Evolutionary conservation across 805 yeast genomes (phyloP).

Genomic region (Wickerhamomyces sydowiorum): DNA sequence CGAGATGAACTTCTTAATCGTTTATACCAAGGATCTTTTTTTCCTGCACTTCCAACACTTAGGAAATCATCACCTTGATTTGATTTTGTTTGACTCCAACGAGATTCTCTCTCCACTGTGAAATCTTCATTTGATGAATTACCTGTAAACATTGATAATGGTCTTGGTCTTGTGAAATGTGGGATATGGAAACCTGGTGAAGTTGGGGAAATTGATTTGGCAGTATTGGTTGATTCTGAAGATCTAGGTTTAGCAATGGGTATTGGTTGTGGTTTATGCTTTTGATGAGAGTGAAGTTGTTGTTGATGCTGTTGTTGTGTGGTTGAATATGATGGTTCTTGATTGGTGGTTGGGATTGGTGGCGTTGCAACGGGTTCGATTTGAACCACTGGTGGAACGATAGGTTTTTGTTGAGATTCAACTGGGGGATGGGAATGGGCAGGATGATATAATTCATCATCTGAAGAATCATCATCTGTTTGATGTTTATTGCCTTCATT

Average conservation of each 20-base stretch:
- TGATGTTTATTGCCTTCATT: background rate
- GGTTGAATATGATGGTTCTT: no score
- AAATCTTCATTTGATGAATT: background rate
- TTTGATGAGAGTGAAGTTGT: background rate
- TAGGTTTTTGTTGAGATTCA: background rate
- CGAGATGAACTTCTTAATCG: conserved; percentile 35
- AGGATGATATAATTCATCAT: background rate
- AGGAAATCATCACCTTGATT: conserved; percentile 6
- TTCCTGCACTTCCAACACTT: conserved; percentile 18
- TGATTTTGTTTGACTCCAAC: conserved; percentile 17
- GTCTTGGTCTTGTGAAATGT: conserved; percentile 6
- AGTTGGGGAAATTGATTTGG: background rate
- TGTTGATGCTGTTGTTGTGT: background rate
- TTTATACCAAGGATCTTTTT: conserved; percentile 40
- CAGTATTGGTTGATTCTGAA: background rate
- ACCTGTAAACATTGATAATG: conserved; percentile 20
- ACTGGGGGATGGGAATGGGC: background rate
- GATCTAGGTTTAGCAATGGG: background rate
- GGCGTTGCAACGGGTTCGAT: no score
- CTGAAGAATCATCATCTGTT: background rate
- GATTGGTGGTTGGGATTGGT: no score
- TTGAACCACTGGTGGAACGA: no score
- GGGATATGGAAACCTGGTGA: background rate
- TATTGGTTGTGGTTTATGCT: background rate
- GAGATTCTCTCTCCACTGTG: conserved; percentile 18